Base-by-base conservation (phyloP, 768 basidiomycete species). In the Leccinum rimulosum region DNA sequence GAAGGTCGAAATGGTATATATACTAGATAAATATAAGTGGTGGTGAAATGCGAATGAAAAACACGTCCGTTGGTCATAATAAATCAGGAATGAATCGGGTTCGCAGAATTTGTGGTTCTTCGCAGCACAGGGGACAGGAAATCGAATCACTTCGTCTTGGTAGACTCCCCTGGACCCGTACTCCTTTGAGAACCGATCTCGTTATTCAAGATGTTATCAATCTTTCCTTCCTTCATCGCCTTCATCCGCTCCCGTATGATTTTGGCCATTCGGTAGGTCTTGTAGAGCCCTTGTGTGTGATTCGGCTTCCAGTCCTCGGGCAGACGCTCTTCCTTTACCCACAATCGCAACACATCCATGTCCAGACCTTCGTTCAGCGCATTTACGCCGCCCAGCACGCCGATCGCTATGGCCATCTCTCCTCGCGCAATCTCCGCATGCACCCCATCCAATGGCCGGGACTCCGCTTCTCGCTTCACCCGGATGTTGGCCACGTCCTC, bases 351-450 rank as follows among this genome's bases (percentile, higher is more conserved):
- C 70, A 79, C 77, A 35, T 80, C 76, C 36, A 79, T 66, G 0
- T 80, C 79, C 6, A 82, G 66, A 0, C 84, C 83, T 1, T 74
- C 67, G 35, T 75, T 77, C 3, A 55, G 66, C 5, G 72, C 73
- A 9, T 73, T 73, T n/a, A 68, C 73, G 7, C 72, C 73, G 12
- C 74, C 72, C 3, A 73, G 43, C 6, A 88, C 75, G 1, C 83
- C 84, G 14, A 87, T 73, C 8, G 86, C 81, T 53, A 88, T 81
- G 0, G 81, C 84, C 77, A 88, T 84, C 71, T 89, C 87, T 17
- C 85, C 87, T 3, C 85, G 78, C 2, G 86, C 87, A 55, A 88
- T 80, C 71, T 86, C 84, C 2, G 79, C 77, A 60, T 84, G 84
- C 4, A 84, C 43, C 4, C 64, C 54, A 52, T 80, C 79, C 28